Evolutionary conservation across 108 stramenopile genomes (phyloP).

Genomic region (Heterococcus sp.): DNA sequence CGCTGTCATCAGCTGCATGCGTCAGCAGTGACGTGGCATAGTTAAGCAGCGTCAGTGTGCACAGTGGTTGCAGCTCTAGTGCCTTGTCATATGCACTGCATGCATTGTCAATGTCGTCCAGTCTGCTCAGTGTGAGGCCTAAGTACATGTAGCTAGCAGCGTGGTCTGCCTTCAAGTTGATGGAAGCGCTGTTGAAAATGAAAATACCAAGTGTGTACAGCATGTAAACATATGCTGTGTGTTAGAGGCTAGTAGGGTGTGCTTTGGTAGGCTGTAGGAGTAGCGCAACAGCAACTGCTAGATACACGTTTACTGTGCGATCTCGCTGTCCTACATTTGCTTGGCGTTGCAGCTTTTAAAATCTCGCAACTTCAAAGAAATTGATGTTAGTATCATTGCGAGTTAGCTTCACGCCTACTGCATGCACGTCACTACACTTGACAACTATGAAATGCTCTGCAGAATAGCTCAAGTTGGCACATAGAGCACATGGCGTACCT

Average conservation of each 20-base stretch:
- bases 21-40: slow-evolving; percentile 56
- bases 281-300: too few relatives aligned
- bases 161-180: slow-evolving; percentile 27
- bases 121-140: slow-evolving; percentile 48
- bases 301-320: too few relatives aligned
- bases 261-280: too few relatives aligned
- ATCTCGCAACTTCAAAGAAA: neutral
- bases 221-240: too few relatives aligned
- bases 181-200: slow-evolving; percentile 24
- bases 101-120: slow-evolving; percentile 63
- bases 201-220: too few relatives aligned
- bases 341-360: neutral
- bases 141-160: slow-evolving; percentile 60
- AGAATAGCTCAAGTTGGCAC: neutral
- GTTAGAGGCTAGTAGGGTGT: too few relatives aligned
- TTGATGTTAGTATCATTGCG: neutral
- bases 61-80: slow-evolving; percentile 47
- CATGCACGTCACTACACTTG: neutral
- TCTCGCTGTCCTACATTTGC: too few relatives aligned
- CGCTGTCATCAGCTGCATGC: too few relatives aligned
- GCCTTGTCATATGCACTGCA: slow-evolving; percentile 62
- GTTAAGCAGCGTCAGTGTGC: slow-evolving; percentile 54
- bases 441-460: neutral
- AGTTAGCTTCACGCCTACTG: neutral
- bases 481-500: slow-evolving; percentile 3